phyloP scores from a whole-genome alignment of 164 flowering plant genomes.

The Tinospora cordifolia region DNA sequence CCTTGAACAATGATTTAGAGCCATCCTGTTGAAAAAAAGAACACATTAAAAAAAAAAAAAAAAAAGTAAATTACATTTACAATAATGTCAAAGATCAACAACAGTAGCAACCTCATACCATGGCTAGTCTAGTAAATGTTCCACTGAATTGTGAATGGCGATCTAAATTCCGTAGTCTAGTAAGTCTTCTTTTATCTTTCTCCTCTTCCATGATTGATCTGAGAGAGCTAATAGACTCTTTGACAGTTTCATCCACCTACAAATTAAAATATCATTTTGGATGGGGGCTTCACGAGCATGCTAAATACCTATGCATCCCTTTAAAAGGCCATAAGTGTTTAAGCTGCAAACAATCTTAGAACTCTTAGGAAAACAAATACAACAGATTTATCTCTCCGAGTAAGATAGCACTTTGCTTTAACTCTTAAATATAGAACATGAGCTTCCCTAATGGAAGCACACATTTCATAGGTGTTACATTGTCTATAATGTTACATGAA shows the following conservation, averaged over 20 bases:
- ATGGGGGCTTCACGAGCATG: neutral
- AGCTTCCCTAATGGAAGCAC: neutral
- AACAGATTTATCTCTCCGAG: neutral
- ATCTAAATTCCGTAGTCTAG: constrained; percentile 33
- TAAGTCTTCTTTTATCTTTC: constrained; percentile 45
- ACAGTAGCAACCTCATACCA: constrained; percentile 39
- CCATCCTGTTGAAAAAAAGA: constrained; percentile 65
- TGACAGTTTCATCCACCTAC: constrained; percentile 42
- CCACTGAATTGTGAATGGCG: constrained; percentile 74
- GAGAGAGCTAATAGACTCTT: constrained; percentile 47
- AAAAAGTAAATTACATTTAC: constrained; percentile 3
- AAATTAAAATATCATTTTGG: constrained; percentile 5
- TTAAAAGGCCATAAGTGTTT: neutral
- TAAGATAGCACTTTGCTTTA: neutral
- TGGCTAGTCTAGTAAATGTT: constrained; percentile 57
- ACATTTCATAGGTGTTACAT: neutral
- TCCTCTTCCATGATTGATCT: constrained; percentile 70
- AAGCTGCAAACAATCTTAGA: neutral
- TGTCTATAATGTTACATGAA: no score
- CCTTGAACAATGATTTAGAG: constrained; percentile 63
- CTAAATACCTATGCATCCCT: neutral
- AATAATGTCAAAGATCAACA: neutral
- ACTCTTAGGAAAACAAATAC: neutral
- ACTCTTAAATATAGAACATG: neutral
- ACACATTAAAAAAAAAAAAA: no score